These are phyloP conservation scores for Solanum sparsipilum DNA, from an alignment of 257 asterid genomes.

Conservation along the genomic window DNA sequence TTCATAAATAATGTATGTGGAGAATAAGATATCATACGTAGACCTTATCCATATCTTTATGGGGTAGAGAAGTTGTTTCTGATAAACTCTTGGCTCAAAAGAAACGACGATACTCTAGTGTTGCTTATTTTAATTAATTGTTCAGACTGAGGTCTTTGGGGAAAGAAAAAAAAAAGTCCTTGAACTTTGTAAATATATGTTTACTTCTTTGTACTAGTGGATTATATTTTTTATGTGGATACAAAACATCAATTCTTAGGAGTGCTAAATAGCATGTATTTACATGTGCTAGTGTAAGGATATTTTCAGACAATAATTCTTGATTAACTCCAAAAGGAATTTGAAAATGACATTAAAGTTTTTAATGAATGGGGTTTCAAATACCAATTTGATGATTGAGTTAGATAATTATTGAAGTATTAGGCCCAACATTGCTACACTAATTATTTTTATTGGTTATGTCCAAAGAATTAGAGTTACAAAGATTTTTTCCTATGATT, in stretches of 20 bases:
- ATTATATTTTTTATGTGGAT: background rate
- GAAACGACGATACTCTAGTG: background rate
- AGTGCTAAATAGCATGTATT: background rate
- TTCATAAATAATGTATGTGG: background rate
- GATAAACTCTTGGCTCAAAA: no score
- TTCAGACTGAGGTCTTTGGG: background rate
- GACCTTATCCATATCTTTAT: background rate
- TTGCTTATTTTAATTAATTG: background rate
- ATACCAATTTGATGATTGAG: background rate
- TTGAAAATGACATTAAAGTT: background rate
- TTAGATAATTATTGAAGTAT: background rate
- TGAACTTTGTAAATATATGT: background rate
- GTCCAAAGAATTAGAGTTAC: background rate
- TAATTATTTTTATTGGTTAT: background rate
- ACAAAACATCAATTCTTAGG: background rate
- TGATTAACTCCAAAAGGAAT: background rate
- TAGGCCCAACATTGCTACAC: background rate
- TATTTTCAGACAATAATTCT: background rate
- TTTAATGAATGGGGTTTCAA: background rate
- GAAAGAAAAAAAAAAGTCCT: background rate
- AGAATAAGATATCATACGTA: background rate
- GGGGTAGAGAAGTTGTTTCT: background rate
- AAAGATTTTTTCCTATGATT: background rate
- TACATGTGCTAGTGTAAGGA: background rate
- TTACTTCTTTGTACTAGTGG: background rate